phyloP scores from a whole-genome alignment of 2,329 filamentous ascomycete genomes.

The Tolypocladium album region DNA sequence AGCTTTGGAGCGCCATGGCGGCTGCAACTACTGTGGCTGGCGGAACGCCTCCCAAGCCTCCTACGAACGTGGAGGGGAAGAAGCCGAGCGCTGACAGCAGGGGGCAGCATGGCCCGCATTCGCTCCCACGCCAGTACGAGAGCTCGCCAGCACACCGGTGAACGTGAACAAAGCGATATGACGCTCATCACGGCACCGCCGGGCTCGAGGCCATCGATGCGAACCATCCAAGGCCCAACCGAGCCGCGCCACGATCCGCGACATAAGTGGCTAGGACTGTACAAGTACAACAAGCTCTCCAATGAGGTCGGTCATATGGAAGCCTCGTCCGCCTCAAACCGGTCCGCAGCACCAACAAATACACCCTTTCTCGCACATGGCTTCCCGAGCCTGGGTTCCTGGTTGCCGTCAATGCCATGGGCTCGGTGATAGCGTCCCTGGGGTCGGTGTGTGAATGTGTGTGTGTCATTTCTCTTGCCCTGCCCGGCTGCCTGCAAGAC shows the following conservation, averaged over 20 bases:
- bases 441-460: background rate
- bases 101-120: background rate
- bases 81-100: background rate
- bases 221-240: conserved; percentile 1
- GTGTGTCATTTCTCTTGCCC: background rate
- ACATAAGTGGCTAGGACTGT: background rate
- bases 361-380: background rate
- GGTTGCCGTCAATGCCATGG: background rate
- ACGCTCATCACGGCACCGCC: background rate
- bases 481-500: background rate
- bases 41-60: background rate
- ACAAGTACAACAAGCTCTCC: background rate
- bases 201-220: background rate
- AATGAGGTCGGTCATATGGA: background rate
- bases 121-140: background rate
- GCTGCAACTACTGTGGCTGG: background rate
- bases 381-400: background rate
- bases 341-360: background rate
- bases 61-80: background rate
- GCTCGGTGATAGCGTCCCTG: background rate
- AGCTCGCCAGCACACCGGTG: background rate
- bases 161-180: background rate
- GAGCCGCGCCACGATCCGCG: conserved; percentile 1
- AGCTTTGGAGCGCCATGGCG: background rate
- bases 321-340: background rate